Conservation (phyloP, 208 protist genomes). For the Acanthamoeba triangularis region DNA sequence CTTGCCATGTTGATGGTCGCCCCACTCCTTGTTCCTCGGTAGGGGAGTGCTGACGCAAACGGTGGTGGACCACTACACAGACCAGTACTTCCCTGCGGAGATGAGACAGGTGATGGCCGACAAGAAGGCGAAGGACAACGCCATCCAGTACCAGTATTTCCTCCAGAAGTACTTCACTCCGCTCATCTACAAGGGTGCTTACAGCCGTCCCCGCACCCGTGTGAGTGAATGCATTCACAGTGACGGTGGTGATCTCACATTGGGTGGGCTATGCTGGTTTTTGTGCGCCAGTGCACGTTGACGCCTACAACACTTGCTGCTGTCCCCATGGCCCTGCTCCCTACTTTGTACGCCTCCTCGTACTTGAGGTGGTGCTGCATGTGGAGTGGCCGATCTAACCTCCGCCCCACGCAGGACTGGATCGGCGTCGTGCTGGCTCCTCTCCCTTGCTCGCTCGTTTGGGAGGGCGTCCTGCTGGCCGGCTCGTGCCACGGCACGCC, state of each 20-base stretch:
- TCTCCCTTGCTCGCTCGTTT: conserved; percentile 19
- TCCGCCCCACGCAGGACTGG: neutral
- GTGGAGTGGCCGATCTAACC: neutral
- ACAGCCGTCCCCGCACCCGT: neutral
- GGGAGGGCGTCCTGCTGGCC: conserved; percentile 21
- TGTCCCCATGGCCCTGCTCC: neutral
- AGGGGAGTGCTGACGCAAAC: neutral
- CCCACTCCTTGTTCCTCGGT: neutral
- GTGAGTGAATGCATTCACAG: neutral
- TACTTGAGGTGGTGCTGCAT: neutral
- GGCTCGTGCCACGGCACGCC: conserved; percentile 35
- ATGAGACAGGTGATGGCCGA: conserved; percentile 28
- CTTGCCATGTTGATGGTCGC: neutral
- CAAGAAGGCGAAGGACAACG: conserved; percentile 15
- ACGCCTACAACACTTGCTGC: conserved; percentile 22
- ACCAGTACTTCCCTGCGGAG: neutral
- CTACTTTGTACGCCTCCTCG: neutral
- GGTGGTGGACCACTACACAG: neutral
- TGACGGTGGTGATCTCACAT: neutral
- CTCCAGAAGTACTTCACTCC: conserved; percentile 17
- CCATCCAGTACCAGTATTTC: conserved; percentile 21
- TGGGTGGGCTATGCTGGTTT: neutral
- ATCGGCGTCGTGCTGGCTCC: neutral
- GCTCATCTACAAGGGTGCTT: conserved; percentile 15
- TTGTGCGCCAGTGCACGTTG: neutral